Percentiles rank a stretch among this genome's conserved stretches.
Evolutionary conservation across 805 yeast species (phyloP).

Genomic region (Candida yuanshanica): DNA sequence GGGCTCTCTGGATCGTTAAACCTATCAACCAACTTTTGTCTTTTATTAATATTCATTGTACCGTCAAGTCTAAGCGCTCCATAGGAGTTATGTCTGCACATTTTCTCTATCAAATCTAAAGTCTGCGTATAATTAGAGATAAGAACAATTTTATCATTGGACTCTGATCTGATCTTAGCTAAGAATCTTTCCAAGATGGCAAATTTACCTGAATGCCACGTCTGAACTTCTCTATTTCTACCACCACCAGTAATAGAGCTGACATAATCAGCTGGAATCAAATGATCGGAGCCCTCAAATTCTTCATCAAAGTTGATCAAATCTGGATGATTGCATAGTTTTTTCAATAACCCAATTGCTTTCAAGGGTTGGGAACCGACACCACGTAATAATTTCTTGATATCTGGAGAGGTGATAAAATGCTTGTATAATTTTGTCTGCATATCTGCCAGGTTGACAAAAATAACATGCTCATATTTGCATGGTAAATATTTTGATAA

Average conservation of each 20-base stretch:
- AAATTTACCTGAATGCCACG: conserved; percentile 85
- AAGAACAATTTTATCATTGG: conserved; percentile 90
- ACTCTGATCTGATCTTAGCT: conserved; percentile 65
- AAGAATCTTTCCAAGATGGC: conserved; percentile 80
- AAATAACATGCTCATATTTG: conserved; percentile 95
- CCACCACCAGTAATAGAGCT: conserved; percentile 39
- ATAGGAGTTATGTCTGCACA: conserved; percentile 72
- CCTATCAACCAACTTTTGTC: conserved; percentile 86
- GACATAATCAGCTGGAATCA: conserved; percentile 72
- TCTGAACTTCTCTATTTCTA: conserved; percentile 67
- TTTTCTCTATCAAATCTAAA: conserved; percentile 77
- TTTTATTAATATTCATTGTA: conserved; percentile 82
- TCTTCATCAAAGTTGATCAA: conserved; percentile 71
- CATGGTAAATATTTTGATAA: conserved; percentile 91
- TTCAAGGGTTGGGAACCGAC: conserved; percentile 77
- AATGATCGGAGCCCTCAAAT: conserved; percentile 56
- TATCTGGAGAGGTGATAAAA: conserved; percentile 75
- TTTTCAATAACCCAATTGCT: conserved; percentile 84
- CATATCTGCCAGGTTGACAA: conserved; percentile 74
- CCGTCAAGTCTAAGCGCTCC: conserved; percentile 87
- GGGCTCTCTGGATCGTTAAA: conserved; percentile 87
- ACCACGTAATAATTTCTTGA: conserved; percentile 59
- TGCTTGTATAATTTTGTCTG: conserved; percentile 68
- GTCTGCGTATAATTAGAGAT: conserved; percentile 96
- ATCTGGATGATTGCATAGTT: conserved; percentile 93